These are phyloP conservation scores for Tolypocladium ovalisporum DNA, from an alignment of 2,329 filamentous ascomycete species.

Conservation along the genomic window DNA sequence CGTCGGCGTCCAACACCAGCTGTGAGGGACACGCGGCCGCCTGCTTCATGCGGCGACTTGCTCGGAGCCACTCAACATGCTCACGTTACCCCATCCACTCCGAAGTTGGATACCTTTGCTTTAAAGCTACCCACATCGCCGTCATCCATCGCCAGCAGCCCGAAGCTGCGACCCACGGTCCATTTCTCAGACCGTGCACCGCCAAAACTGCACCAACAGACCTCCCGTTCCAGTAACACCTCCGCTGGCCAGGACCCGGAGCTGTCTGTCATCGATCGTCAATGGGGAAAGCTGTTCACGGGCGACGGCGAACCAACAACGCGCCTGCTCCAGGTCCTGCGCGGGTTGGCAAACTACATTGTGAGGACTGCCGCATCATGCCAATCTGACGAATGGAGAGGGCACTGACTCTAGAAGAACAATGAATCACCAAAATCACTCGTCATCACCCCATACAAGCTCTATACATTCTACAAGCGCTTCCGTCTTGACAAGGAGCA, in stretches of 20 bases:
- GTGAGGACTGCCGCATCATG: conserved; percentile 35
- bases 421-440: conserved; percentile 28
- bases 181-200: conserved; percentile 19
- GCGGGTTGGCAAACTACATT: conserved; percentile 63
- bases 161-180: conserved; percentile 13
- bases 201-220: conserved; percentile 12
- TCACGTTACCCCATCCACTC: neutral
- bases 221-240: conserved; percentile 2
- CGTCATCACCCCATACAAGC: conserved; percentile 65
- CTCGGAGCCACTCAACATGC: neutral
- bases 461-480: conserved; percentile 61
- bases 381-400: neutral
- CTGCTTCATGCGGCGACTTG: neutral
- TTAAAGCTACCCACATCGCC: neutral
- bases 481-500: conserved; percentile 54
- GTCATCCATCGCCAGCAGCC: conserved; percentile 3
- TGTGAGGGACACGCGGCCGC: neutral
- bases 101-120: too few species aligned
- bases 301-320: conserved; percentile 54
- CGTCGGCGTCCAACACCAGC: neutral
- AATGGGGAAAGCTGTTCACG: conserved; percentile 70
- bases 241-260: neutral
- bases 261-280: conserved; percentile 47
- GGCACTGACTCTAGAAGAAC: conserved; percentile 9
- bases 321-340: conserved; percentile 59